Evolutionary conservation across 2,329 filamentous ascomycete species (phyloP), one percentile per base, ranked within the genome.

Genomic region (Grosmannia serpens): DNA sequence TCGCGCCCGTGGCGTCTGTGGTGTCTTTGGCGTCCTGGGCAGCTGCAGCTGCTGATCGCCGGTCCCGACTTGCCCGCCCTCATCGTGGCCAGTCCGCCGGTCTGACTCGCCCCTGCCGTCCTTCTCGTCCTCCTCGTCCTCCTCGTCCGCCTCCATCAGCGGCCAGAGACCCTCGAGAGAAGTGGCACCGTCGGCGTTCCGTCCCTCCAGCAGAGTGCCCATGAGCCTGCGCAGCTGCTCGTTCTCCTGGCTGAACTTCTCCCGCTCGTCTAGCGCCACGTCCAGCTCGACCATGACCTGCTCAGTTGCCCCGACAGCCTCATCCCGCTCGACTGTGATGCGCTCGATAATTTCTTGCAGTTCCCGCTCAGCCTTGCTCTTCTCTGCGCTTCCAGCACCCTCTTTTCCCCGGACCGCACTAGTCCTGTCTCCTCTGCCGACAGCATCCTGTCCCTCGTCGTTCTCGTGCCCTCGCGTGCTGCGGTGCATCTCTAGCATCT

Each of bases 251-350:
- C 10, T 15, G 17, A 20, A n/a, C 15, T 53, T 20, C 8, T 20
- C 46, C 15, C 13, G 46, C 26, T 51, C 58, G 3, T 31, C 20
- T 1, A 53, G 33, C 4, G 58, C 54, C 13, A 20, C n/a, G 29
- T 62, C 58, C 9, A 53, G 56, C 15, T 58, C 52, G 22, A 22
- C 24, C 22, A 54, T 22, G 33, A 33, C 52, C 22, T 54, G 22
- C 24, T 26, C 46, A 4, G 24, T 49, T 15, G 24, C 22, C 22
- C 13, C 22, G 3, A 49, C 4, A 2, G 22, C n/a, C 8, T 49
- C 24, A 22, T 26, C 24, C 46, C 22, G 46, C 24, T 49, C 46
- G 13, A 15, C 4, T 13, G 9, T 6, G 1, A 49, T 15, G 22
- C 13, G 10, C 5, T 49, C 3, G 10, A 49, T 22, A 8, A 15